phyloP scores from a whole-genome alignment of 345 rosid species.

The Lagerstroemia speciosa region DNA sequence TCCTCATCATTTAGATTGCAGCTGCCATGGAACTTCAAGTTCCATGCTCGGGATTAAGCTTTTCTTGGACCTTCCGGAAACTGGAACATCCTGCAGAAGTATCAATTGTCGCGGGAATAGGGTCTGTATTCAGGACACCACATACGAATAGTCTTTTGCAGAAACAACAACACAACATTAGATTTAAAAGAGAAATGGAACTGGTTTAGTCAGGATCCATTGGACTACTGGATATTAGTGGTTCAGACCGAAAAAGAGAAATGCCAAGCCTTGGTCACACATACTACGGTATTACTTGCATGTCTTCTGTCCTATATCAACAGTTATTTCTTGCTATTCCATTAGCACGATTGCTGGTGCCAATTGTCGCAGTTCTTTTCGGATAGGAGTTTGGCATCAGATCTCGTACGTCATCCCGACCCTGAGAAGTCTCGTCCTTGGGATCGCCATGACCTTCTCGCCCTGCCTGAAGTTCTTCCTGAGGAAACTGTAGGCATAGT shows the following conservation, averaged over 20 bases:
- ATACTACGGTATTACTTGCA: no score
- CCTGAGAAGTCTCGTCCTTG: conserved; percentile 46
- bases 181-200: not conserved
- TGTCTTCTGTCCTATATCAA: no score
- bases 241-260: no score
- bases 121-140: no score
- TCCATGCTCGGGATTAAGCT: not conserved
- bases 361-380: not conserved
- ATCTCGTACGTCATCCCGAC: conserved; percentile 88
- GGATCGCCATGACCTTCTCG: conserved; percentile 48
- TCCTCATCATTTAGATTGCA: no score
- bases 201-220: no score
- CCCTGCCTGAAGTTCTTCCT: conserved; percentile 59
- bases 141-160: not conserved
- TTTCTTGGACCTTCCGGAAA: conserved; percentile 9
- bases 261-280: no score
- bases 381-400: conserved; percentile 10
- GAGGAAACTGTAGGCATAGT: conserved; percentile 43
- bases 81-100: conserved; percentile 16
- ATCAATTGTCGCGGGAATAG: no score
- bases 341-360: not conserved
- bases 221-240: no score
- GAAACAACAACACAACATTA: not conserved
- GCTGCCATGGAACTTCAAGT: no score
- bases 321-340: no score